A percentile compares a stretch with the other conserved stretches of the same genome.
Conservation (phyloP, 2,329 filamentous ascomycete genomes). For the Xylariaceae sp. region DNA sequence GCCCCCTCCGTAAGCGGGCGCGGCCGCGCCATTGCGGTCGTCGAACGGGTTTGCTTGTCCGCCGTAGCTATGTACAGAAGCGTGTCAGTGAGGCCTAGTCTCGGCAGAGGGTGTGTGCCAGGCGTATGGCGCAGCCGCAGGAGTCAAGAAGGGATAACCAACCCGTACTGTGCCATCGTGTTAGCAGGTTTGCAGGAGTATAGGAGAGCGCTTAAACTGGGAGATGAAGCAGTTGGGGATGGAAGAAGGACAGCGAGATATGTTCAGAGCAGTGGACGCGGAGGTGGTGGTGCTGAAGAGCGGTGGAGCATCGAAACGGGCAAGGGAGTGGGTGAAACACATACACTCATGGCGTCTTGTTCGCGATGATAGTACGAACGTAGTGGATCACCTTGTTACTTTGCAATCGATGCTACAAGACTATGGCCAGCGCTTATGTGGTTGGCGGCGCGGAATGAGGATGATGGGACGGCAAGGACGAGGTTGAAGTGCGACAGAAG, state of each 20-base stretch:
- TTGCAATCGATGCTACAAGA: neutral
- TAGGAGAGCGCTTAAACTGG: neutral
- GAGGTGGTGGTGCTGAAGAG: neutral
- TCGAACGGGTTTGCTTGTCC: conserved; percentile 51
- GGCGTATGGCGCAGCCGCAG: conserved; percentile 4
- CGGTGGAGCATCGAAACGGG: conserved; percentile 19
- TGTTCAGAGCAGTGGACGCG: neutral
- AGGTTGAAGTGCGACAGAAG: neutral
- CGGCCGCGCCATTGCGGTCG: conserved; percentile 36
- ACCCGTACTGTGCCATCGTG: conserved; percentile 47
- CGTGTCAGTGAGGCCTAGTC: conserved; percentile 22
- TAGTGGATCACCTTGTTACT: neutral
- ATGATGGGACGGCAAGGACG: neutral
- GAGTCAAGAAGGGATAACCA: conserved; percentile 25
- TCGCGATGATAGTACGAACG: neutral
- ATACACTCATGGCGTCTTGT: conserved; percentile 40
- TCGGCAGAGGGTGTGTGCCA: conserved; percentile 6
- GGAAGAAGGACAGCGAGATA: neutral
- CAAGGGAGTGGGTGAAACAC: conserved; percentile 28
- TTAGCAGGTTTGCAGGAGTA: conserved; percentile 21
- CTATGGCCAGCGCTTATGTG: neutral
- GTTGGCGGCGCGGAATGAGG: neutral
- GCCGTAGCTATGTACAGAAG: conserved; percentile 39
- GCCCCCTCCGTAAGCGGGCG: conserved; percentile 29
- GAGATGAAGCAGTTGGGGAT: neutral